Conservation (phyloP, 2,329 filamentous ascomycete genomes). For the Trichophyton simii region DNA sequence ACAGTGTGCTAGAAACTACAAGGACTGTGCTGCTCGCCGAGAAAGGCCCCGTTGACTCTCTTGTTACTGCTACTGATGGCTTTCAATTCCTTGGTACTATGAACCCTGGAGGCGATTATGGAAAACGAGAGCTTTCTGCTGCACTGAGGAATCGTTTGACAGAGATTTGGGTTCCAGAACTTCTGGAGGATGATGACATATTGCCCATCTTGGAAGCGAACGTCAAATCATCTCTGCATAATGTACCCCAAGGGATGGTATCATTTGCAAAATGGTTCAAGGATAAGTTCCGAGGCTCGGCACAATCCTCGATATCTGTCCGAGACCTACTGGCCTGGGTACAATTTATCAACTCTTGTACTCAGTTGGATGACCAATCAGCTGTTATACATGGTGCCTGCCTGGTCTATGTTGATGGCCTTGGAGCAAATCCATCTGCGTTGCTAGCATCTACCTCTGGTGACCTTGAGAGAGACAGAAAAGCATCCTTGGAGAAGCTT, state of each 20-base stretch:
- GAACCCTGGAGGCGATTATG: slow-evolving; percentile 98
- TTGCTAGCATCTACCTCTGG: slow-evolving; percentile 61
- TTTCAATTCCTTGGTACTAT: slow-evolving; percentile 98
- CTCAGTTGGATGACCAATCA: slow-evolving; percentile 37
- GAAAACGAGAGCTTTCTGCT: slow-evolving; percentile 92
- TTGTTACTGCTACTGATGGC: slow-evolving; percentile 59
- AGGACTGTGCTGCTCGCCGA: slow-evolving; percentile 81
- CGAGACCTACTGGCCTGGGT: slow-evolving; percentile 90
- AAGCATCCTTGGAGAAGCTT: slow-evolving; percentile 60
- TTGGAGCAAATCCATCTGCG: slow-evolving; percentile 88
- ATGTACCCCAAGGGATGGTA: slow-evolving; percentile 58
- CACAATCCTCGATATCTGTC: slow-evolving; percentile 70
- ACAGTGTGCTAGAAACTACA: slow-evolving; percentile 86
- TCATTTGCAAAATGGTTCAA: slow-evolving; percentile 92
- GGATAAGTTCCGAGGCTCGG: slow-evolving; percentile 59
- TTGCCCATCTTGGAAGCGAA: slow-evolving; percentile 75
- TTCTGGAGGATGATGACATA: slow-evolving; percentile 76
- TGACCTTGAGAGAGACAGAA: slow-evolving; percentile 58
- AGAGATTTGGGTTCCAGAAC: slow-evolving; percentile 90
- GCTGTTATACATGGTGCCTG: slow-evolving; percentile 71
- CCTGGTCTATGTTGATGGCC: slow-evolving; percentile 88
- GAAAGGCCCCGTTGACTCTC: slow-evolving; percentile 75
- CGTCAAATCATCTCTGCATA: slow-evolving; percentile 44
- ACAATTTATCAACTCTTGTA: slow-evolving; percentile 68
- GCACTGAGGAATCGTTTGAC: slow-evolving; percentile 93